phyloP scores from a whole-genome alignment of 1,284 basidiomycete species.

The Hemileia vastatrix region DNA sequence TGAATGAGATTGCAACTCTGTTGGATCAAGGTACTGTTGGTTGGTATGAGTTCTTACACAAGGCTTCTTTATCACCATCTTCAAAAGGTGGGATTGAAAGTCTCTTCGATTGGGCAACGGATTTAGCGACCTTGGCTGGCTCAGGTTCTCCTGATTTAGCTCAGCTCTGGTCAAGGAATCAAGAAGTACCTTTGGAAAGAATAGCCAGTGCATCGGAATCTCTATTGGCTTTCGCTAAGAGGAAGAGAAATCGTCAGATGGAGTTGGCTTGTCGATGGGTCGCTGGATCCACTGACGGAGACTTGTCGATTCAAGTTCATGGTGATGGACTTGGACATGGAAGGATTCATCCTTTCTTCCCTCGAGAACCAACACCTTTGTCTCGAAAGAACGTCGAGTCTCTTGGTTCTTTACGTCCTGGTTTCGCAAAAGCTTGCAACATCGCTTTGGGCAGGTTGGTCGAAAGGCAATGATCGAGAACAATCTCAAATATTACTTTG shows the following conservation, averaged over 20 bases:
- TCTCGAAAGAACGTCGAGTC: neutral
- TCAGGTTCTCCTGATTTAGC: constrained; percentile 34
- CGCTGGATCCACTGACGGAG: constrained; percentile 37
- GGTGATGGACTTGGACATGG: neutral
- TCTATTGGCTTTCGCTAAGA: constrained; percentile 28
- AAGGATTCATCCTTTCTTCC: neutral
- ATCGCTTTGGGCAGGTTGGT: neutral
- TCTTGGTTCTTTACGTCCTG: neutral
- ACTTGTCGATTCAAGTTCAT: constrained; percentile 16
- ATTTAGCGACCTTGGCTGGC: constrained; percentile 35
- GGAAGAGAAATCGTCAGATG: constrained; percentile 37
- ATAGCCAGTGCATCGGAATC: constrained; percentile 10
- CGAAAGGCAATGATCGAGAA: no score
- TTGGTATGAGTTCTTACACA: constrained; percentile 34
- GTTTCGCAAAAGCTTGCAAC: neutral
- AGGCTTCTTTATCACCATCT: constrained; percentile 30
- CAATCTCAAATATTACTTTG: no score
- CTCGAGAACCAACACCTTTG: neutral
- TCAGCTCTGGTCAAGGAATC: constrained; percentile 29
- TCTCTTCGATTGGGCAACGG: constrained; percentile 39
- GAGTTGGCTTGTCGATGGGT: constrained; percentile 39
- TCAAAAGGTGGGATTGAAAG: constrained; percentile 17
- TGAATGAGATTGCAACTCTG: constrained; percentile 36
- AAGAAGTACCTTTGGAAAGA: neutral
- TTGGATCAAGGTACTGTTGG: constrained; percentile 33